Conservation (phyloP, 257 asterid genomes). For the Oldenlandia corymbosa region DNA sequence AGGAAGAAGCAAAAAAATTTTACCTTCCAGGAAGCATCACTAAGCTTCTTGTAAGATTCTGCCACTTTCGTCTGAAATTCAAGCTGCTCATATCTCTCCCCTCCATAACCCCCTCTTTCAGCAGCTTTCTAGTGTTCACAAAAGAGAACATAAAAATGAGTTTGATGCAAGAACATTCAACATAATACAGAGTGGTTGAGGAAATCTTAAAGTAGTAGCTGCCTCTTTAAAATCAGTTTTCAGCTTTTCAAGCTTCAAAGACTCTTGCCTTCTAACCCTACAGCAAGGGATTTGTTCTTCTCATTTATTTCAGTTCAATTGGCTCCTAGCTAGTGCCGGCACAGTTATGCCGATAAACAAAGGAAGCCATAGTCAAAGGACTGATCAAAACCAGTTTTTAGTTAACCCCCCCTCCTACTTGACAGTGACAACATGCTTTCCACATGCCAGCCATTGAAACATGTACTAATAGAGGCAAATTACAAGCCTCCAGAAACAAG, state of each 20-base stretch:
- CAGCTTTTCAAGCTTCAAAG: too few species aligned
- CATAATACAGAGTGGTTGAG: too few species aligned
- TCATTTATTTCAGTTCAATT: too few species aligned
- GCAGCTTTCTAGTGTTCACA: constrained; percentile 74
- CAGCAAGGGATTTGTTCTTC: too few species aligned
- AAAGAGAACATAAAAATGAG: too few species aligned
- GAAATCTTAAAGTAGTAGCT: too few species aligned
- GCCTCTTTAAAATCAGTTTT: too few species aligned
- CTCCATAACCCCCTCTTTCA: constrained; percentile 95
- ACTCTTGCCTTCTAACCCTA: too few species aligned
- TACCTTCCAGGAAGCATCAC: constrained; percentile 89
- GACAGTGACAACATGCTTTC: neutral
- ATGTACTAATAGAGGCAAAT: neutral
- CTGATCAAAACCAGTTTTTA: neutral
- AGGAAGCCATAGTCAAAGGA: neutral
- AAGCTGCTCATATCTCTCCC: constrained; percentile 85
- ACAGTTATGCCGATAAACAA: neutral
- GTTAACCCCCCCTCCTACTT: neutral
- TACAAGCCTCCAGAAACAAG: neutral
- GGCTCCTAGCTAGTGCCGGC: too few species aligned
- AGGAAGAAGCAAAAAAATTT: neutral
- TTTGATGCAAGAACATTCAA: neutral
- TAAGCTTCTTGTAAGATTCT: constrained; percentile 43
- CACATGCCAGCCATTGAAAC: neutral
- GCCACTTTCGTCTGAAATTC: constrained; percentile 89